Percentiles rank a stretch among this genome's conserved stretches.
Evolutionary conservation across 345 rosid genomes (phyloP).

Genomic region (Balakata baccata): DNA sequence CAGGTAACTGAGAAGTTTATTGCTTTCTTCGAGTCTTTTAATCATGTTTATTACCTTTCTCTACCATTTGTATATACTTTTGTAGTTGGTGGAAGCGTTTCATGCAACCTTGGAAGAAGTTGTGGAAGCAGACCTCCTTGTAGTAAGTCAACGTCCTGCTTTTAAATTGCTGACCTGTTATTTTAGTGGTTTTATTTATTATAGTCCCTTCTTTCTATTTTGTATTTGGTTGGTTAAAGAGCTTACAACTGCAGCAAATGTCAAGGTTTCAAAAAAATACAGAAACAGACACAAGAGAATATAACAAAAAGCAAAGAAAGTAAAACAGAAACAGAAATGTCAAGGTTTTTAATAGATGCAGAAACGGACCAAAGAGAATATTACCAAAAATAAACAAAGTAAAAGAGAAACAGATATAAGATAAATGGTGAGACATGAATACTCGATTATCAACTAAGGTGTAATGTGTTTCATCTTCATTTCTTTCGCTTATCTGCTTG

Average conservation of each 20-base stretch:
- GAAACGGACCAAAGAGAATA: not conserved
- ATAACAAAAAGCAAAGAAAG: not conserved
- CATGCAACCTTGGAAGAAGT: conserved; percentile 94
- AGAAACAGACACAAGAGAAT: not conserved
- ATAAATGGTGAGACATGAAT: conserved; percentile 1
- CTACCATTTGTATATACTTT: conserved; percentile 14
- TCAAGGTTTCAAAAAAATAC: not conserved
- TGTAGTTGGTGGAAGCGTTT: conserved; percentile 85
- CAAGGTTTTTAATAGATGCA: not conserved
- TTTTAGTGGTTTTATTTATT: not conserved
- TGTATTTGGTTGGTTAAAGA: not conserved
- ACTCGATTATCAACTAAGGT: not conserved
- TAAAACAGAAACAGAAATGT: not conserved
- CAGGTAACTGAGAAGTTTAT: conserved; percentile 50
- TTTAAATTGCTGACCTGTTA: not conserved
- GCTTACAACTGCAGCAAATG: not conserved
- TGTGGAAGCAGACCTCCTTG: conserved; percentile 85
- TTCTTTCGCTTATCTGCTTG: not conserved
- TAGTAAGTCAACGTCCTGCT: conserved; percentile 45
- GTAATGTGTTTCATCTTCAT: not conserved
- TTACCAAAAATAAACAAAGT: not conserved
- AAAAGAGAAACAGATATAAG: not conserved
- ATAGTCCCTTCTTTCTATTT: not conserved
- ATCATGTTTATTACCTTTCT: conserved; percentile 1
- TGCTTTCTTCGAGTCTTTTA: conserved; percentile 6